phyloP scores from a whole-genome alignment of 108 stramenopile genomes.

The Conticribra guillardii region DNA sequence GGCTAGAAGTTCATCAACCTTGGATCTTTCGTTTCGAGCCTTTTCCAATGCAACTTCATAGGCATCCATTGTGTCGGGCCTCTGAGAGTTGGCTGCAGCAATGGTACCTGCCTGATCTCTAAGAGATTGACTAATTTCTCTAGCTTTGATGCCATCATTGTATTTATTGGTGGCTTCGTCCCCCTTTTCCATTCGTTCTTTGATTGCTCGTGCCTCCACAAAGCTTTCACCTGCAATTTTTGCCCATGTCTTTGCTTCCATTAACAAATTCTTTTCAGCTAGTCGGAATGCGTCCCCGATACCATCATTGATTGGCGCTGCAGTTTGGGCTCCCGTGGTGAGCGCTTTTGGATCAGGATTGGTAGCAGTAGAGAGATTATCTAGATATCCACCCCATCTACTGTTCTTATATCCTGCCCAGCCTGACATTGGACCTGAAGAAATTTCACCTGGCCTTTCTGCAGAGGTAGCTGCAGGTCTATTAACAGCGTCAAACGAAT shows the following conservation, averaged over 20 bases:
- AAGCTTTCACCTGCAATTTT: constrained; percentile 25
- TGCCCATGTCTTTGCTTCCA: constrained; percentile 42
- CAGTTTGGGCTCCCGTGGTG: too few relatives aligned
- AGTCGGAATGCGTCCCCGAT: constrained; percentile 17
- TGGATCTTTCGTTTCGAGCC: constrained; percentile 24
- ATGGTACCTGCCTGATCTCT: too few relatives aligned
- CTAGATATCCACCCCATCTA: constrained; percentile 34
- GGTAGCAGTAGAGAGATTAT: constrained; percentile 43
- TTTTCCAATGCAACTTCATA: constrained; percentile 22
- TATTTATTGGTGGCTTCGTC: too few relatives aligned
- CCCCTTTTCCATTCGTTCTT: too few relatives aligned
- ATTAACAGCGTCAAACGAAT: too few relatives aligned
- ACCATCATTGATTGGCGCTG: constrained; percentile 12
- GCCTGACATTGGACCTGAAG: constrained; percentile 31
- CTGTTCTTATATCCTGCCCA: constrained; percentile 37
- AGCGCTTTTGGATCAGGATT: too few relatives aligned
- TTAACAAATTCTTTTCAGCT: constrained; percentile 30
- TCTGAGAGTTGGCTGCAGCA: too few relatives aligned
- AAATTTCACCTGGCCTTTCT: constrained; percentile 2
- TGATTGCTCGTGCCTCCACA: constrained; percentile 29
- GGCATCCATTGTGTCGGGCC: too few relatives aligned
- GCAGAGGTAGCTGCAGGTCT: not conserved
- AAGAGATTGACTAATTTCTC: too few relatives aligned
- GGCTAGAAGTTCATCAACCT: constrained; percentile 35
- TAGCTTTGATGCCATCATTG: too few relatives aligned